Percentiles rank a stretch among this genome's conserved stretches.
Conservation (phyloP, 306 rosid species). For the Gynostemma pentaphyllum region DNA sequence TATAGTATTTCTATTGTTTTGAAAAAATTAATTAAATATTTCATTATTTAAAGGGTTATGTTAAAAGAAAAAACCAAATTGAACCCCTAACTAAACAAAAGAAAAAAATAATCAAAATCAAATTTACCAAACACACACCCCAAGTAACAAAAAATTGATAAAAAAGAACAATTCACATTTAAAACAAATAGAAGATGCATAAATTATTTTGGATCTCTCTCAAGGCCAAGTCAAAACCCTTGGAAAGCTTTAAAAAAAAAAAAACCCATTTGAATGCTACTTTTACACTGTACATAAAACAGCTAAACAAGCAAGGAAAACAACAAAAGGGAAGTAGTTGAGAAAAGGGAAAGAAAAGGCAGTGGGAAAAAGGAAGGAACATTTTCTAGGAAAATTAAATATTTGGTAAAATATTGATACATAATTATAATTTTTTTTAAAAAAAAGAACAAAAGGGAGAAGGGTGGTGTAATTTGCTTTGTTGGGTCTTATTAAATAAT, state of each 20-base stretch:
- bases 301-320: conserved; percentile 1
- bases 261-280: too few relatives aligned
- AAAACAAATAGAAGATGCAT: neutral
- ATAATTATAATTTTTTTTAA: neutral
- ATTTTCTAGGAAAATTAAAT: neutral
- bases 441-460: neutral
- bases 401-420: neutral
- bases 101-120: too few relatives aligned
- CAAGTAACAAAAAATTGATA: too few relatives aligned
- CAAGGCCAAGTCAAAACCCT: neutral
- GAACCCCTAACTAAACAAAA: too few relatives aligned
- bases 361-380: neutral
- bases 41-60: too few relatives aligned
- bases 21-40: too few relatives aligned
- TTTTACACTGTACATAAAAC: too few relatives aligned
- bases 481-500: conserved; percentile 31
- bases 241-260: neutral
- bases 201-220: neutral
- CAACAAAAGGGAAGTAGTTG: too few relatives aligned
- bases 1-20: too few relatives aligned
- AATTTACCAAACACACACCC: too few relatives aligned
- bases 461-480: conserved; percentile 9
- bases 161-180: neutral
- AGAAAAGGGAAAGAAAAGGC: conserved; percentile 1
- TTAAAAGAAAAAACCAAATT: too few relatives aligned